Conservation (phyloP, 2,329 filamentous ascomycete genomes). For the Aspergillus vadensis region DNA sequence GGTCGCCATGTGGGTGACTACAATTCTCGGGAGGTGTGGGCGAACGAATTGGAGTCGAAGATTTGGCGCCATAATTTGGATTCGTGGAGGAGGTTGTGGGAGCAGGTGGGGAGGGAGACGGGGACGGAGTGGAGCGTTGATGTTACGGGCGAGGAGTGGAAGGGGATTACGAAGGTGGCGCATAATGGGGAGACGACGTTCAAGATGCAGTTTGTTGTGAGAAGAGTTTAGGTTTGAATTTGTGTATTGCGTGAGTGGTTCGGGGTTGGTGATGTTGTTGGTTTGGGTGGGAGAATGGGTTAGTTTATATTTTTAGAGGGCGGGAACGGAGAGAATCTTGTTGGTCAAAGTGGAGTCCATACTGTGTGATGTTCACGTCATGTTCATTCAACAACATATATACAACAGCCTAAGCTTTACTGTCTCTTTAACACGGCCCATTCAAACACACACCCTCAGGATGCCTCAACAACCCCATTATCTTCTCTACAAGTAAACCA, state of each 20-base stretch:
- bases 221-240: not conserved
- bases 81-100: slow-evolving; percentile 7
- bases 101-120: slow-evolving; percentile 2
- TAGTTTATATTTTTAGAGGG: too few relatives aligned
- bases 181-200: slow-evolving; percentile 2
- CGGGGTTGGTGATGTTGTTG: too few relatives aligned
- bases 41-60: not conserved
- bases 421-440: too few relatives aligned
- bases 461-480: not conserved
- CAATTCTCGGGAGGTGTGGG: not conserved
- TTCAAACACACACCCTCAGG: not conserved
- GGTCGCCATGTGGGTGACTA: slow-evolving; percentile 7
- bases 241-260: too few relatives aligned
- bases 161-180: not conserved
- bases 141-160: slow-evolving; percentile 2
- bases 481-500: not conserved
- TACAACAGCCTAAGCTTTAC: too few relatives aligned
- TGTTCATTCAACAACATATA: too few relatives aligned
- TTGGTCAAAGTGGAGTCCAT: too few relatives aligned
- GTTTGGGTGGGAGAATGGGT: too few relatives aligned
- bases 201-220: slow-evolving; percentile 8
- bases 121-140: not conserved
- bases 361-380: too few relatives aligned
- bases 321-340: too few relatives aligned
- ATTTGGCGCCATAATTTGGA: slow-evolving; percentile 1